A percentile compares a stretch with the other conserved stretches of the same genome.
These are phyloP conservation scores for Acrocalymma vagum DNA, from an alignment of 2,329 filamentous ascomycete species.

Conservation along the genomic window DNA sequence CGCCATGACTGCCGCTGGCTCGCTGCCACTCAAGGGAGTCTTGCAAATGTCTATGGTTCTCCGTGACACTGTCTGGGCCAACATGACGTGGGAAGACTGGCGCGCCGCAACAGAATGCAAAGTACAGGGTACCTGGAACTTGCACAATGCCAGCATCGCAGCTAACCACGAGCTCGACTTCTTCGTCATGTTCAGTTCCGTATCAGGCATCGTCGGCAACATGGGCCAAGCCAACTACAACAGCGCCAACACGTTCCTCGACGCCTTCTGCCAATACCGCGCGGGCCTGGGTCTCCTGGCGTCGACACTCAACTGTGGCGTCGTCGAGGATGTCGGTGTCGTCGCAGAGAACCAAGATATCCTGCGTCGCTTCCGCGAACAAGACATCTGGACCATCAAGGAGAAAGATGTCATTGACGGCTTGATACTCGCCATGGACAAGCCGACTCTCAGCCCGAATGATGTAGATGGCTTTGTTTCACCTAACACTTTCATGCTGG, in stretches of 20 bases:
- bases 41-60: conserved; percentile 26
- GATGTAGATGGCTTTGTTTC: not conserved
- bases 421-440: not conserved
- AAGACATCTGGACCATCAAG: not conserved
- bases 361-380: conserved; percentile 4
- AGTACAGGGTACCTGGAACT: conserved; percentile 29
- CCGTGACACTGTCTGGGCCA: conserved; percentile 11
- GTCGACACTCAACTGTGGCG: conserved; percentile 60
- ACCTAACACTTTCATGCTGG: conserved; percentile 13
- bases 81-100: conserved; percentile 22
- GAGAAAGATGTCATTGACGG: conserved; percentile 2
- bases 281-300: conserved; percentile 41
- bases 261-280: conserved; percentile 29
- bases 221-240: conserved; percentile 56
- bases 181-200: conserved; percentile 39
- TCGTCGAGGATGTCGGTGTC: conserved; percentile 53
- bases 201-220: conserved; percentile 31
- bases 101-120: conserved; percentile 18
- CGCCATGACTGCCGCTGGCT: conserved; percentile 1
- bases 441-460: not conserved
- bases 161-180: conserved; percentile 23
- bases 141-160: conserved; percentile 22
- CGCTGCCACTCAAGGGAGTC: conserved; percentile 13
- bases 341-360: conserved; percentile 27
- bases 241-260: conserved; percentile 52